Conservation (phyloP, 2,329 filamentous ascomycete species). For the Periconia sp. region DNA sequence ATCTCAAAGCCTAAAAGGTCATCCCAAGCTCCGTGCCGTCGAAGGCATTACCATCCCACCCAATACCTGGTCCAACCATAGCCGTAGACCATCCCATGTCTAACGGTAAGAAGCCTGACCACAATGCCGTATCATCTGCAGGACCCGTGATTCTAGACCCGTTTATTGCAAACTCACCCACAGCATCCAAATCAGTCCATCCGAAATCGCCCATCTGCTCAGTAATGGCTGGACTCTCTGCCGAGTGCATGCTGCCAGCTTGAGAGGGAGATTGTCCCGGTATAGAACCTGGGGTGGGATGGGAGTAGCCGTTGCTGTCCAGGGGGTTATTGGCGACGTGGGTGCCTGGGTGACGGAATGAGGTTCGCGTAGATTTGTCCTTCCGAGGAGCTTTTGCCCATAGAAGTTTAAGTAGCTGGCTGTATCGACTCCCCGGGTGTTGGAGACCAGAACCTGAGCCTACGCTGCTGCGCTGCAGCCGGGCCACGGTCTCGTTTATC, state of each 20-base stretch:
- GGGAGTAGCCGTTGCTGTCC: constrained; percentile 28
- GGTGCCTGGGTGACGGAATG: constrained; percentile 41
- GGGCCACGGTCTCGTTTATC: constrained; percentile 53
- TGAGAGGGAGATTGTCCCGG: constrained; percentile 40
- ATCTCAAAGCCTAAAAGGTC: constrained; percentile 30
- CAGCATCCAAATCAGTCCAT: constrained; percentile 56
- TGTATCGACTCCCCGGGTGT: constrained; percentile 56
- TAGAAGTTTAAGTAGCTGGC: constrained; percentile 53
- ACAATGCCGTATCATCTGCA: constrained; percentile 35
- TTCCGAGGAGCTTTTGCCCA: constrained; percentile 54
- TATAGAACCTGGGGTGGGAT: constrained; percentile 15
- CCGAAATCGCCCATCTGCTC: constrained; percentile 57
- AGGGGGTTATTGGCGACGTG: constrained; percentile 32
- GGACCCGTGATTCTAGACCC: constrained; percentile 35
- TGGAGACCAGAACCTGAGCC: constrained; percentile 45
- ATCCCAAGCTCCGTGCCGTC: constrained; percentile 34
- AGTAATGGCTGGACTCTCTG: constrained; percentile 49
- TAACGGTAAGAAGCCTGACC: constrained; percentile 45
- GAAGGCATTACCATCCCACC: constrained; percentile 38
- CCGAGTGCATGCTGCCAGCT: constrained; percentile 46
- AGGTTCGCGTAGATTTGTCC: constrained; percentile 31
- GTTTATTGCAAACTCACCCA: constrained; percentile 56
- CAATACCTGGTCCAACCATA: constrained; percentile 29
- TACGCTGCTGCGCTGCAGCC: constrained; percentile 52
- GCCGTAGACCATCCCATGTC: constrained; percentile 45